phyloP scores from a whole-genome alignment of 164 flowering plant genomes.

The Vitis rotundifolia region DNA sequence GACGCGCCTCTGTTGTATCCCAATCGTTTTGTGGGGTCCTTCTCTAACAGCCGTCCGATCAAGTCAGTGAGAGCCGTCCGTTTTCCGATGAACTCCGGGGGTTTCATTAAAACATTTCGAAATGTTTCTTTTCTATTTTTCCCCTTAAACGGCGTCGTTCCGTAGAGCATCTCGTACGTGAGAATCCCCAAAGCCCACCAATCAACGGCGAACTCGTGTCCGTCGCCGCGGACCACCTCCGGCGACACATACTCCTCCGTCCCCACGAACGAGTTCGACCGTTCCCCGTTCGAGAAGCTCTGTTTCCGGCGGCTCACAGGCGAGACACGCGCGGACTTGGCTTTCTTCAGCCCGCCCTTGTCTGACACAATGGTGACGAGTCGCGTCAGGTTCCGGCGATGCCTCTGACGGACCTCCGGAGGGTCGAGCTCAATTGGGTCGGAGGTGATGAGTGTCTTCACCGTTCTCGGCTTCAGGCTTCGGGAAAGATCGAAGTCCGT shows the following conservation, averaged over 20 bases:
- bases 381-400: constrained; percentile 30
- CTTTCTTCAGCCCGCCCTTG: constrained; percentile 38
- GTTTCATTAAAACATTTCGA: constrained; percentile 47
- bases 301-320: constrained; percentile 56
- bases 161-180: constrained; percentile 86
- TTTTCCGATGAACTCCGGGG: constrained; percentile 66
- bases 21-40: constrained; percentile 71
- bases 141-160: constrained; percentile 86
- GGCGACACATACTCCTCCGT: constrained; percentile 95
- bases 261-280: constrained; percentile 62
- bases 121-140: constrained; percentile 78
- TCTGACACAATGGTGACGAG: constrained; percentile 15
- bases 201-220: constrained; percentile 91
- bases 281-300: constrained; percentile 37
- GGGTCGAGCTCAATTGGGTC: constrained; percentile 11
- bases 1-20: constrained; percentile 69
- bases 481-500: constrained; percentile 77
- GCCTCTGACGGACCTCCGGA: constrained; percentile 6
- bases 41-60: constrained; percentile 66
- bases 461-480: constrained; percentile 17
- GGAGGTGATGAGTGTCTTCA: not conserved
- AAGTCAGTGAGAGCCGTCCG: constrained; percentile 60
- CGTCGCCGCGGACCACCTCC: constrained; percentile 82
- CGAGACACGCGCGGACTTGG: constrained; percentile 75
- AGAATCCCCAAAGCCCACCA: constrained; percentile 96